Base-by-base conservation (phyloP, 305 asterid species). In the Fraxinus platypoda region DNA sequence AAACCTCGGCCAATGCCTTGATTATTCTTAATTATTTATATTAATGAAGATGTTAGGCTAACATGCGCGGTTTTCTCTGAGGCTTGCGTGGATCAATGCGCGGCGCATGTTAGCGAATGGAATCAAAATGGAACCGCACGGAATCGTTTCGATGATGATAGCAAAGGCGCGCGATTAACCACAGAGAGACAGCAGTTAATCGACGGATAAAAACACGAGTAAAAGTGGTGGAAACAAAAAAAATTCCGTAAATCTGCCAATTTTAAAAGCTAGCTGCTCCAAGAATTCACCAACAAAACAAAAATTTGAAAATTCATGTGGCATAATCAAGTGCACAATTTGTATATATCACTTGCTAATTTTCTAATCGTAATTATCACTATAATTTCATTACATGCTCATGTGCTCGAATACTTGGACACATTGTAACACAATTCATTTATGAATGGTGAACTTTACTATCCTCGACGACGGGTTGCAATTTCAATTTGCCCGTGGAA, bases 401-500 rank as follows among this genome's bases (percentile, higher is more conserved):
- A 46, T 15, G n/a, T 46, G 57, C 57, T 46, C 57, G 57, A 46
- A 13, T 13, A 46, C 57, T 19, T 6, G 21, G 37, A 54, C 72
- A 9, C 73, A 66, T 15, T 15, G 6, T 66, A 4, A 66, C 17
- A 66, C n/a, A 26, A 26, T 26, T 66, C 4, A 66, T 66, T 23
- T 66, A 26, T 9, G 37, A 26, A 11, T 11, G 4, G 30, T 9
- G 17, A 4, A 66, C 17, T 66, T 62, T 62, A 62, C 6, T 38
- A 78, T 7, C 8, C 21, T 33, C 25, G 33, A 13, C 33, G 31
- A 52, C n/a, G 28, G 30, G 41, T 26, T 21, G 43, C 12, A 30
- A 74, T 79, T n/a, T 9, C 82, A 70, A 80, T 83, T 54, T 92
- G 92, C 43, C 37, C 85, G 23, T 93, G 90, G 74, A 93, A 93